Percentiles rank a stretch among this genome's conserved stretches.
phyloP scores from a whole-genome alignment of 2,329 filamentous ascomycete genomes.

The Macrophomina phaseolina region DNA sequence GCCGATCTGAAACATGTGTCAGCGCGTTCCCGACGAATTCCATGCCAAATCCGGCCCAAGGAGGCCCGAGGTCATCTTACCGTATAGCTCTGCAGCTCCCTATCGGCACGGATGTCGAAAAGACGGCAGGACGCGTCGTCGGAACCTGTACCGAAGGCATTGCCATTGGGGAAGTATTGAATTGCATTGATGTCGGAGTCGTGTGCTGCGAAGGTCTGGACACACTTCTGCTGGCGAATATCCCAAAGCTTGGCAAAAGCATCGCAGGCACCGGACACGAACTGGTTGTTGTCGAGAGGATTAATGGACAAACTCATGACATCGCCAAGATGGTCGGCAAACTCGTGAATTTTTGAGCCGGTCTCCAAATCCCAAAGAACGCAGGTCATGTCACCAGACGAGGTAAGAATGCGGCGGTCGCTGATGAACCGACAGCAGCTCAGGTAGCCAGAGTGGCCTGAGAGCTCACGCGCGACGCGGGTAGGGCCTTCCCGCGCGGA shows the following conservation, averaged over 20 bases:
- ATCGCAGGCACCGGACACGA: slow-evolving; percentile 98
- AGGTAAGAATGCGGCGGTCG: slow-evolving; percentile 95
- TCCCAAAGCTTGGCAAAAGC: slow-evolving; percentile 99
- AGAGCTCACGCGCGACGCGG: slow-evolving; percentile 91
- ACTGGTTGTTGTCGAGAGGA: slow-evolving; percentile 98
- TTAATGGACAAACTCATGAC: slow-evolving; percentile 99
- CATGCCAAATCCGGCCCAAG: slow-evolving; percentile 5
- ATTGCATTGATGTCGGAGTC: slow-evolving; percentile 99
- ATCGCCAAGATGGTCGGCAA: slow-evolving; percentile 96
- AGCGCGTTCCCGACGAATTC: slow-evolving; percentile 1
- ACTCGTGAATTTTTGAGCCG: slow-evolving; percentile 95
- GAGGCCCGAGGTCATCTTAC: slow-evolving; percentile 47
- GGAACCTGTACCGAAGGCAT: slow-evolving; percentile 96
- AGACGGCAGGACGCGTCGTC: slow-evolving; percentile 97
- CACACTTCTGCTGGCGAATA: slow-evolving; percentile 95
- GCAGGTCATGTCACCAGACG: slow-evolving; percentile 98
- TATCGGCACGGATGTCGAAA: slow-evolving; percentile 96
- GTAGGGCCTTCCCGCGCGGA: slow-evolving; percentile 97
- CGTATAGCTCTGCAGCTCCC: slow-evolving; percentile 73
- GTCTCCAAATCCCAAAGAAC: slow-evolving; percentile 99
- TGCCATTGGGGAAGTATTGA: slow-evolving; percentile 98
- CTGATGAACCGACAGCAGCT: slow-evolving; percentile 99
- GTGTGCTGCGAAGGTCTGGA: slow-evolving; percentile 97
- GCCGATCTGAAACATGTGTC: slow-evolving; percentile 71
- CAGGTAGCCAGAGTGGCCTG: slow-evolving; percentile 94